Evolutionary conservation across 2,329 filamentous ascomycete species (phyloP).

Genomic region (Mollisiaceae sp.): DNA sequence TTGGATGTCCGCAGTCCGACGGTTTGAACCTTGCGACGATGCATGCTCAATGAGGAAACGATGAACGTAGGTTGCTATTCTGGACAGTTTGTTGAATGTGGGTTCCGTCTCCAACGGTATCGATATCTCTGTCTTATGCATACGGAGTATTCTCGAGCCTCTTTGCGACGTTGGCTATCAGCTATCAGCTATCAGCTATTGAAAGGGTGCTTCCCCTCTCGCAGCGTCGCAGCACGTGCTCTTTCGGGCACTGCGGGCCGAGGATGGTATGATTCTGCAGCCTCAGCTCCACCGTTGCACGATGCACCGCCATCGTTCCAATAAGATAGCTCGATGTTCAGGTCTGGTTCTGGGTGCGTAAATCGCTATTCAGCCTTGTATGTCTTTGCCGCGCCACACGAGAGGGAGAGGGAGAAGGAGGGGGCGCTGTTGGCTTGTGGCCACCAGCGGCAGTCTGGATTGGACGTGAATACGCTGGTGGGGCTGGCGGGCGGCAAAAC

Average conservation of each 20-base stretch:
- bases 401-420: too few species aligned
- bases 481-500: background rate
- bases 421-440: background rate
- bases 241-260: background rate
- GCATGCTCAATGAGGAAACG: too few species aligned
- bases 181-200: too few species aligned
- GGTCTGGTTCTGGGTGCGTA: background rate
- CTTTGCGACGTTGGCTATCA: too few species aligned
- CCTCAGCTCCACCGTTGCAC: background rate
- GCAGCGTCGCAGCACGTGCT: background rate
- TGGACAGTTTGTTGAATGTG: too few species aligned
- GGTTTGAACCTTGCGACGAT: too few species aligned
- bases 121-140: too few species aligned
- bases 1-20: too few species aligned
- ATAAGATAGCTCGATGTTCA: background rate
- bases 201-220: background rate
- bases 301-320: background rate
- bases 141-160: too few species aligned
- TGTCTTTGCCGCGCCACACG: background rate
- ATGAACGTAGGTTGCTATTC: too few species aligned
- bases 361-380: background rate
- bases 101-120: too few species aligned
- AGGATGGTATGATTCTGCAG: background rate
- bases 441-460: constrained; percentile 2
- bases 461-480: background rate